These are phyloP conservation scores for Acanthamoeba royreba DNA, from an alignment of 208 protist genomes.

Conservation along the genomic window DNA sequence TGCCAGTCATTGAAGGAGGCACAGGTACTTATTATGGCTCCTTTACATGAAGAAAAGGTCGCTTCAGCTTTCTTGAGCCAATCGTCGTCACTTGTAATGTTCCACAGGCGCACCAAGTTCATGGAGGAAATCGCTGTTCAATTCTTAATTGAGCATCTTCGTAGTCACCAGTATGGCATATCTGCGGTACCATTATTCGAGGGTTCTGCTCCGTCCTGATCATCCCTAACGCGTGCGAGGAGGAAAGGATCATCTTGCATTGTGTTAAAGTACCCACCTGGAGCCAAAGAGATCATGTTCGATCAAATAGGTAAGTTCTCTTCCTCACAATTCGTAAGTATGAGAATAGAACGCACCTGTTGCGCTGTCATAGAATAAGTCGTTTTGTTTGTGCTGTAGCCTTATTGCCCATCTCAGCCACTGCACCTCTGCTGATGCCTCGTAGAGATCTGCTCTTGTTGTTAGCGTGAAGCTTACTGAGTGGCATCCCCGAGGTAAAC, in stretches of 20 bases:
- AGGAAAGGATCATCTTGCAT: neutral
- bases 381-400: neutral
- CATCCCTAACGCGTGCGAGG: neutral
- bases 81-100: neutral
- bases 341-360: neutral
- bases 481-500: too few species aligned
- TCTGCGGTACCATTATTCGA: neutral
- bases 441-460: neutral
- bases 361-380: neutral
- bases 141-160: too few species aligned
- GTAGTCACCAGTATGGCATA: neutral
- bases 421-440: neutral
- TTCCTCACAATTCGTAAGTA: too few species aligned
- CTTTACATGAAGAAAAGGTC: neutral
- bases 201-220: slow-evolving; percentile 18
- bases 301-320: too few species aligned
- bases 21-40: neutral
- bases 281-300: neutral
- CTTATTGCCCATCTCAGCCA: neutral
- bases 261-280: slow-evolving; percentile 8
- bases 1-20: neutral
- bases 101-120: slow-evolving; percentile 4
- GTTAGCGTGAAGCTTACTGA: neutral
- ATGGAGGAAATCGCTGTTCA: neutral
- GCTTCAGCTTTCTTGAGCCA: slow-evolving; percentile 13